Percentiles rank a stretch among this genome's conserved stretches.
Conservation (phyloP, 768 basidiomycete genomes). For the Hydnomerulius pinastri region DNA sequence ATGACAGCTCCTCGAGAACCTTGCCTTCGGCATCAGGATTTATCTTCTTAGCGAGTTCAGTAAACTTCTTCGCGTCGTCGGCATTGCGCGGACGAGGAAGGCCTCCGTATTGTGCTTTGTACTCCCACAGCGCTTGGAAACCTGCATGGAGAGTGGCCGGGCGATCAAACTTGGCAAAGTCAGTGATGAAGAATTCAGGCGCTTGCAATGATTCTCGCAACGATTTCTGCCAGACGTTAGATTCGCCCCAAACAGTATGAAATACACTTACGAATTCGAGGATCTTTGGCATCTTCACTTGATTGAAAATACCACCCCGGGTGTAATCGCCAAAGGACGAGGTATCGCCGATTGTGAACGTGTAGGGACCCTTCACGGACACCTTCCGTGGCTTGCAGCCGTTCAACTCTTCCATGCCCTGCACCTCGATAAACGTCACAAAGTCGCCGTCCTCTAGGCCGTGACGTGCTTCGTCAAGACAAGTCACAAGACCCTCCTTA, state of each 20-base stretch:
- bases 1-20: constrained; percentile 79
- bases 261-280: constrained; percentile 79
- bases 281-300: constrained; percentile 99
- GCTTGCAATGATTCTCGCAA: constrained; percentile 77
- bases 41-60: constrained; percentile 77
- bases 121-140: constrained; percentile 91
- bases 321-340: constrained; percentile 75
- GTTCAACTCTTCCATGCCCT: constrained; percentile 92
- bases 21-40: constrained; percentile 79
- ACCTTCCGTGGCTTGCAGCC: constrained; percentile 90
- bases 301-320: constrained; percentile 91
- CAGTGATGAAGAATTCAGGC: constrained; percentile 91
- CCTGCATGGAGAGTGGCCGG: constrained; percentile 89
- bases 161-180: constrained; percentile 96
- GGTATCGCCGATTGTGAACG: constrained; percentile 95
- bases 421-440: constrained; percentile 94
- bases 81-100: constrained; percentile 83
- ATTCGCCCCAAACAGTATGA: neutral
- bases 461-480: constrained; percentile 95
- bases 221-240: constrained; percentile 68
- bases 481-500: constrained; percentile 90
- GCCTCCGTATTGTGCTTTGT: constrained; percentile 60
- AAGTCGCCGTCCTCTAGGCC: constrained; percentile 99
- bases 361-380: constrained; percentile 94
- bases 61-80: constrained; percentile 73